Base-by-base conservation (phyloP, 768 basidiomycete genomes). In the Termitomyces sp. region DNA sequence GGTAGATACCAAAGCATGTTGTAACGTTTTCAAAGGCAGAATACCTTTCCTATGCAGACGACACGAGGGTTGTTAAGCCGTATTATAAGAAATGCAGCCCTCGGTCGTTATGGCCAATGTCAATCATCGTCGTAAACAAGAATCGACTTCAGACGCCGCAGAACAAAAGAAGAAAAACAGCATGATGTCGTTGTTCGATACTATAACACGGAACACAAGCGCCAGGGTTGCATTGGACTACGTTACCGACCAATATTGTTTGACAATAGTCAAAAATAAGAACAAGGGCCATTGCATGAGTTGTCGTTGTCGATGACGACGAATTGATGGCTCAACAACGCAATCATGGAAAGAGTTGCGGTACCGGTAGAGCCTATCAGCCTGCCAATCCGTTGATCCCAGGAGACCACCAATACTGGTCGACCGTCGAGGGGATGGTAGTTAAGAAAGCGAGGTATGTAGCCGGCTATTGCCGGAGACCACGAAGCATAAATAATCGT, bases 121-220 rank as follows among this genome's bases (percentile, higher is more conserved):
- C 13, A 31, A 46, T 36, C 35, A 18, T 36, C 25, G 23, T 31
- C 18, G 33, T 38, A 41, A 57, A 43, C 49, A 50, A 53, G 36
- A 15, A 20, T 33, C 10, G 3, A 22, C n/a, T 25, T 20, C 32
- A 41, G 42, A 46, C 35, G 15, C 20, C 32, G 10, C 32, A 50
- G 44, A 54, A 58, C 56, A 54, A 57, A 54, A 44, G 40, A 54
- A 31, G 16, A n/a, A n/a, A n/a, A n/a, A n/a, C n/a, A n/a, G n/a
- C n/a, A n/a, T n/a, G n/a, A n/a, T n/a, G n/a, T n/a, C n/a, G n/a
- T n/a, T n/a, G n/a, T n/a, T n/a, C n/a, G n/a, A n/a, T n/a, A 15
- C 10, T 15, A 42, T 22, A 32, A 25, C 5, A n/a, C n/a, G 22
- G 3, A 50, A 42, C 0, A 36, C 39, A 46, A 41, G 38, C 36